These are phyloP conservation scores for Aspergillus arachidicola DNA, from an alignment of 2,329 filamentous ascomycete genomes.

Conservation along the genomic window DNA sequence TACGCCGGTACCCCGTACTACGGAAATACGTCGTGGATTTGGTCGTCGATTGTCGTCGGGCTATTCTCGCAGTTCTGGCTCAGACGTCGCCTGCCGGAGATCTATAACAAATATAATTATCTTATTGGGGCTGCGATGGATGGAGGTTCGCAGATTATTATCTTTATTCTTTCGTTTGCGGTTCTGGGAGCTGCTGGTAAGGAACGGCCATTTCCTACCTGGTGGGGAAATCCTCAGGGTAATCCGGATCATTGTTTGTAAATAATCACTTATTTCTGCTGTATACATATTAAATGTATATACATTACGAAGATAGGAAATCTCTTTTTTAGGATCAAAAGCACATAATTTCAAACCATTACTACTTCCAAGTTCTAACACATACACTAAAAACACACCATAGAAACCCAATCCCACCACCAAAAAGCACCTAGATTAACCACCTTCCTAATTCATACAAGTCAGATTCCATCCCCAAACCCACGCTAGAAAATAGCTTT, in stretches of 20 bases:
- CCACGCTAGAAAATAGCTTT: background rate
- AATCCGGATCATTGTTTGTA: background rate
- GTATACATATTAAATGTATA: background rate
- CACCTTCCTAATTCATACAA: too few species aligned
- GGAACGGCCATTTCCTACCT: conserved; percentile 38
- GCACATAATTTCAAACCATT: background rate
- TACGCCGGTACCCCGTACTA: background rate
- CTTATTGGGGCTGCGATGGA: conserved; percentile 45
- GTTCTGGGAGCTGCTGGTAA: conserved; percentile 49
- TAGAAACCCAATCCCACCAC: too few species aligned
- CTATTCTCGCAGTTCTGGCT: conserved; percentile 38
- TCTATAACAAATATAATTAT: conserved; percentile 49
- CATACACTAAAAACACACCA: too few species aligned
- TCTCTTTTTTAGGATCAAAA: background rate
- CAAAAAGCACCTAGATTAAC: too few species aligned
- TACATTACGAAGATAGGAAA: background rate
- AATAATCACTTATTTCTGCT: background rate
- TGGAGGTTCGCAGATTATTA: conserved; percentile 43
- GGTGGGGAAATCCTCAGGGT: conserved; percentile 31
- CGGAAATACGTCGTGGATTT: conserved; percentile 11
- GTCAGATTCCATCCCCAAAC: too few species aligned
- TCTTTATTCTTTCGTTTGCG: conserved; percentile 48
- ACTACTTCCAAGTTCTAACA: too few species aligned
- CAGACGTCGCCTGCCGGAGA: conserved; percentile 36
- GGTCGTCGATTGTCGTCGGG: conserved; percentile 19